Base-by-base conservation (phyloP, 768 basidiomycete genomes). In the Trichaptum fuscoviolaceum region DNA sequence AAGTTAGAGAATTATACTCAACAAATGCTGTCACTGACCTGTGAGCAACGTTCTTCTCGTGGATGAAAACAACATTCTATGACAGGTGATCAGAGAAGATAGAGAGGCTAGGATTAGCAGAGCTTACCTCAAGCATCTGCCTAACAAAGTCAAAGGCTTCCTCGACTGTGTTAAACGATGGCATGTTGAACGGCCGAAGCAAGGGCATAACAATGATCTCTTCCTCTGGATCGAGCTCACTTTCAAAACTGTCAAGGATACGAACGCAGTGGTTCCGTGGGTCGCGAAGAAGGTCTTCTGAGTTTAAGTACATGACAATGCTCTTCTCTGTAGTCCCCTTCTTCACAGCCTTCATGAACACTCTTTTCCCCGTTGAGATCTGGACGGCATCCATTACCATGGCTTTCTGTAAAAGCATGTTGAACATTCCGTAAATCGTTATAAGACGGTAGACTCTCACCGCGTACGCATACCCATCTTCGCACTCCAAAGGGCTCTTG, bases 91-190 rank as follows among this genome's bases (percentile, higher is more conserved):
- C 12, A 24, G 58, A 7, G 20, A 17, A 58, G 18, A 2, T 1
- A 6, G 7, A 36, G 35, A 7, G 35, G 7, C 7, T 7, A 36
- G 35, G 7, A 17, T 36, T 17, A 36, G 7, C 34, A 20, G 57
- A 69, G 15, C 34, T n/a, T n/a, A 74, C 73, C 66, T 71, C 69
- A 1, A 73, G 30, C 0, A 72, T 58, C 36, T 72, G 71, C 20
- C 65, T 62, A 0, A 65, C 60, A 24, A 69, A 73, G 17, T 71
- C 71, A 7, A 74, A 27, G 12, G 70, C 66, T n/a, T 72, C 70
- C 1, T 67, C 69, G 1, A 74, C 62, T 8, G 64, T 63, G 15
- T 69, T 63, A 9, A 71, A 70, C 0, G 64, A 58, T 2, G 72
- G 72, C 1, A 64, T n/a, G 30, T 70, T 63, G 12, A 71, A 64